These are phyloP conservation scores for Aurifilum marmelostoma DNA, from an alignment of 2,329 filamentous ascomycete genomes.

Conservation along the genomic window DNA sequence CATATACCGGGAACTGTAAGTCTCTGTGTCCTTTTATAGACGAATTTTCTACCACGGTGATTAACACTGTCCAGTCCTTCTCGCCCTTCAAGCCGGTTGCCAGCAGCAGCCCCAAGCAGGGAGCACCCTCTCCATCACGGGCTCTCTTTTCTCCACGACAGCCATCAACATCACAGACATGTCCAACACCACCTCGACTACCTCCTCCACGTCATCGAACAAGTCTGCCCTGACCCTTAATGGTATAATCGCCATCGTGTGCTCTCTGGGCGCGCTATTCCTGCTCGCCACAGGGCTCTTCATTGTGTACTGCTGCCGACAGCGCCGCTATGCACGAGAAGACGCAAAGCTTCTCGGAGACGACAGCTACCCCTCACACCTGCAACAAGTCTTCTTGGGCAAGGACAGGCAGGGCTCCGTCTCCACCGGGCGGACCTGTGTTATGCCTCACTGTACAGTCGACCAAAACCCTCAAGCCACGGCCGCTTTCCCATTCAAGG, in stretches of 20 bases:
- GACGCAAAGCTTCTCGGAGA: conserved; percentile 31
- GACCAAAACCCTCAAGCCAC: conserved; percentile 37
- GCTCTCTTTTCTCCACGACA: conserved; percentile 45
- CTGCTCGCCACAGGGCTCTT: conserved; percentile 49
- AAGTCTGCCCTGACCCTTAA: conserved; percentile 45
- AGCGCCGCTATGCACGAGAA: conserved; percentile 41
- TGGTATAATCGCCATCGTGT: conserved; percentile 57
- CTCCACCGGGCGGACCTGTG: conserved; percentile 29
- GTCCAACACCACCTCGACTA: conserved; percentile 33
- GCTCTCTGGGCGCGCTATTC: conserved; percentile 50
- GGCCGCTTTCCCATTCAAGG: conserved; percentile 18
- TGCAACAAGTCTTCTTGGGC: conserved; percentile 18
- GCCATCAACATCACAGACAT: conserved; percentile 46
- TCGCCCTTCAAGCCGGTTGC: conserved; percentile 52
- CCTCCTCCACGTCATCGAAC: conserved; percentile 26
- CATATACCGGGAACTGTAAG: conserved; percentile 55
- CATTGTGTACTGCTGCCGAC: conserved; percentile 51
- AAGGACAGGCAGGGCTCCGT: conserved; percentile 31
- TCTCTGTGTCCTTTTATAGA: not conserved
- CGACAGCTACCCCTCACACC: not conserved
- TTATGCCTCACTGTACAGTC: conserved; percentile 35
- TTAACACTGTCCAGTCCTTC: conserved; percentile 45
- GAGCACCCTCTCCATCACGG: conserved; percentile 44
- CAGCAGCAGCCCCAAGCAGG: conserved; percentile 48
- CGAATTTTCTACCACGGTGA: not conserved